Conservation (phyloP, 2,329 filamentous ascomycete genomes). For the Venturia carpophila region DNA sequence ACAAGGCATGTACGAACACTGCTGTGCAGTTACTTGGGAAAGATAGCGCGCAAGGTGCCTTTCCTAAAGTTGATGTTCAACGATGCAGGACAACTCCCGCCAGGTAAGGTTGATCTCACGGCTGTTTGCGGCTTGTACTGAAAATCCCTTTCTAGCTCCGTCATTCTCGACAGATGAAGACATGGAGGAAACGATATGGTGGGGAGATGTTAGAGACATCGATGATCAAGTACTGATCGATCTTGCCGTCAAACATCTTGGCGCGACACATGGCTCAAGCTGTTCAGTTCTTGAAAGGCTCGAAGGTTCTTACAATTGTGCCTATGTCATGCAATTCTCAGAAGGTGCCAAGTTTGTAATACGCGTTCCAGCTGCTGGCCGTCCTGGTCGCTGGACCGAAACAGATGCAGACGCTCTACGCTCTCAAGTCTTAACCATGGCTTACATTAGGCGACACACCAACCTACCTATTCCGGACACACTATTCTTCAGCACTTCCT, state of each 20-base stretch:
- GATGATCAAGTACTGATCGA: not conserved
- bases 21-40: not conserved
- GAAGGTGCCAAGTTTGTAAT: conserved; percentile 12
- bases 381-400: conserved; percentile 6
- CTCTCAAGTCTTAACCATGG: conserved; percentile 14
- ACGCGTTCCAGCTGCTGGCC: not conserved
- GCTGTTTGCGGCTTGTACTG: not conserved
- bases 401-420: conserved; percentile 9
- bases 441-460: conserved; percentile 14
- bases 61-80: not conserved
- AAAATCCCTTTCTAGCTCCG: not conserved
- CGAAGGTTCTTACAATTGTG: conserved; percentile 5
- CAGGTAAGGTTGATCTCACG: not conserved
- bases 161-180: not conserved
- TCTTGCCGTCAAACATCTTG: conserved; percentile 10
- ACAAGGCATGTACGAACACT: not conserved
- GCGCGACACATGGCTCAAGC: not conserved
- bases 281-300: conserved; percentile 8
- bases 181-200: not conserved
- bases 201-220: not conserved
- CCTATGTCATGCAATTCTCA: conserved; percentile 8
- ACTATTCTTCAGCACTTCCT: conserved; percentile 11
- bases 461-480: conserved; percentile 15
- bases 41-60: not conserved
- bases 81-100: not conserved